Percentiles rank a stretch among this genome's conserved stretches.
Evolutionary conservation across 306 rosid species (phyloP).

Genomic region (Elaeagnus macrophylla): DNA sequence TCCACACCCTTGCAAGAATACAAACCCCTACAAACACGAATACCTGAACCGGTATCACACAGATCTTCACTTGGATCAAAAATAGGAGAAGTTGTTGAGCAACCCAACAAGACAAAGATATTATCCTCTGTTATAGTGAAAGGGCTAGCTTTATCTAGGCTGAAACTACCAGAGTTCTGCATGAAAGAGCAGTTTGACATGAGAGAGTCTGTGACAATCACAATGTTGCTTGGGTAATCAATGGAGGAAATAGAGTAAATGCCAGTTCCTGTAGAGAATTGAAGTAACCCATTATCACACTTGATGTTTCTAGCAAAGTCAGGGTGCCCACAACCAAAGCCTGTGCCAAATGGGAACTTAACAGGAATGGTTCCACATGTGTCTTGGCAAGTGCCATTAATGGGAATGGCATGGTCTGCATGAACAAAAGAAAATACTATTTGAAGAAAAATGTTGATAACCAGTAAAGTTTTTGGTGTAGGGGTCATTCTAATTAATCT

Average conservation of each 20-base stretch:
- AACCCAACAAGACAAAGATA: slow-evolving; percentile 44
- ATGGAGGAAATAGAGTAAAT: slow-evolving; percentile 39
- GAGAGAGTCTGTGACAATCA: slow-evolving; percentile 31
- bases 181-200: slow-evolving; percentile 47
- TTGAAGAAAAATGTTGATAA: slow-evolving; percentile 11
- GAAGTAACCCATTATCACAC: slow-evolving; percentile 32
- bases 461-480: slow-evolving; percentile 3
- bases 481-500: too few relatives aligned
- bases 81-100: slow-evolving; percentile 46
- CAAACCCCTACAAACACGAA: slow-evolving; percentile 37
- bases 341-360: slow-evolving; percentile 46
- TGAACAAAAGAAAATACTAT: slow-evolving; percentile 13
- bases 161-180: slow-evolving; percentile 48
- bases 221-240: slow-evolving; percentile 34
- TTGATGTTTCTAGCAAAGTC: slow-evolving; percentile 34
- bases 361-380: slow-evolving; percentile 33
- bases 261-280: slow-evolving; percentile 33
- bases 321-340: slow-evolving; percentile 55
- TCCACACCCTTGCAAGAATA: slow-evolving; percentile 45
- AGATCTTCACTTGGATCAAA: slow-evolving; percentile 35
- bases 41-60: slow-evolving; percentile 43
- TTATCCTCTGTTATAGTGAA: slow-evolving; percentile 29
- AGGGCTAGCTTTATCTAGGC: slow-evolving; percentile 32
- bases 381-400: slow-evolving; percentile 24
- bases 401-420: slow-evolving; percentile 14